These are phyloP conservation scores for Calonectria multiphialidica DNA, from an alignment of 2,329 filamentous ascomycete species.

Conservation along the genomic window DNA sequence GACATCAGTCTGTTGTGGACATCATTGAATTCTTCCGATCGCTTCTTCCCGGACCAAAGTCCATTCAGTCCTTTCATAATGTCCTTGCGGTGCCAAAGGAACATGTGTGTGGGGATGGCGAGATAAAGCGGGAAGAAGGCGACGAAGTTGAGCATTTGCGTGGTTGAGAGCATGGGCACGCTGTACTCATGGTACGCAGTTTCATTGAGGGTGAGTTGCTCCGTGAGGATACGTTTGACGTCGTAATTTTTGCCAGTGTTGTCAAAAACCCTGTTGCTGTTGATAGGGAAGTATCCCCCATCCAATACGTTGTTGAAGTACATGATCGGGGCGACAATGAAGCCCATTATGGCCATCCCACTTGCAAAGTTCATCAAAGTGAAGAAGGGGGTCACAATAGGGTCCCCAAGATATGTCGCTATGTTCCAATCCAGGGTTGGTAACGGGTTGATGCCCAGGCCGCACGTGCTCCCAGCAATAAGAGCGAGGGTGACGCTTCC, in stretches of 20 bases:
- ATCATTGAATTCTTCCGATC: slow-evolving; percentile 53
- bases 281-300: slow-evolving; percentile 67
- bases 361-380: slow-evolving; percentile 44
- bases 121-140: slow-evolving; percentile 46
- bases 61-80: slow-evolving; percentile 42
- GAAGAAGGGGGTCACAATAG: slow-evolving; percentile 47
- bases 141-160: slow-evolving; percentile 53
- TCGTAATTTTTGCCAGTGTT: slow-evolving; percentile 66
- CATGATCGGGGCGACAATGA: slow-evolving; percentile 62
- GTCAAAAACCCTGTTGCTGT: slow-evolving; percentile 66
- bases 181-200: slow-evolving; percentile 63
- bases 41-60: slow-evolving; percentile 39
- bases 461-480: slow-evolving; percentile 50
- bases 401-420: slow-evolving; percentile 44
- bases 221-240: slow-evolving; percentile 62
- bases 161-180: slow-evolving; percentile 64
- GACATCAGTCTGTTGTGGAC: slow-evolving; percentile 50
- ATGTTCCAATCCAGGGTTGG: slow-evolving; percentile 57
- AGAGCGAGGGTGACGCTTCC: slow-evolving; percentile 50
- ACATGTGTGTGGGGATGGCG: slow-evolving; percentile 45
- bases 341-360: slow-evolving; percentile 62
- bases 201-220: slow-evolving; percentile 61
- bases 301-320: slow-evolving; percentile 61
- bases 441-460: slow-evolving; percentile 52
- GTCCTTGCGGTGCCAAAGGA: slow-evolving; percentile 48